Base-by-base conservation (phyloP, 2,329 filamentous ascomycete species). In the Fusarium drepaniforme region DNA sequence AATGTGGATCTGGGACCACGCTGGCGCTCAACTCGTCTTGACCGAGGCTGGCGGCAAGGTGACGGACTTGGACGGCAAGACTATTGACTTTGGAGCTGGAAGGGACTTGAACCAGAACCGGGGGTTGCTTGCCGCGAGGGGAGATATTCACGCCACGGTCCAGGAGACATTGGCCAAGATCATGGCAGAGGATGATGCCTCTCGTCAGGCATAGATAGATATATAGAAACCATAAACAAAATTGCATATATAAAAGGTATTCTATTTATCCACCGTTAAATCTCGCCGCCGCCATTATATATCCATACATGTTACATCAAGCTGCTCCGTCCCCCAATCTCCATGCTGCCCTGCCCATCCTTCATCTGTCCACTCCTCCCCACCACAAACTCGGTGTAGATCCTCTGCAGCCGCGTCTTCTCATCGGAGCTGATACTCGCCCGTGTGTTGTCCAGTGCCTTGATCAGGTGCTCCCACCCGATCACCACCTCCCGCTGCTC, bases 341-440 rank as follows among this genome's bases (percentile, higher is more conserved):
- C 97, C 83, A 92, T 97, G 67, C 93, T 94, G 0, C 94, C 95
- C 84, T 98, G 94, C 2, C 97, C 97, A 83, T 93, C 96, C 70
- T 92, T 94, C 94, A 99, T 95, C 86, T 98, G 96, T 9, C 97
- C 97, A 82, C 96, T 98, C 77, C 97, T 89, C 0, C 95, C 96
- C 5, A 94, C 94, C 0, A 98, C 92, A 86, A 99, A 99, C 84
- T 99, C 97, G 18, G 89, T 88, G 81, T 99, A 99, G 71, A 99
- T 98, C 46, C 90, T 90, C 78, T 90, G 88, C 75, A 99, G 83
- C 70, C 96, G 87, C 72, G 86, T 88, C 78, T 92, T 90, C 85
- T 99, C 97, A 70, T 95, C 90, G 4, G 87, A 86, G 80, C 93
- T 94, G 76, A 98, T 97, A 82, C 94, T 97, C 25, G 94, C 90